A percentile compares a stretch with the other conserved stretches of the same genome.
Conservation (phyloP, 441 rosid genomes). For the Populus hybrid region DNA sequence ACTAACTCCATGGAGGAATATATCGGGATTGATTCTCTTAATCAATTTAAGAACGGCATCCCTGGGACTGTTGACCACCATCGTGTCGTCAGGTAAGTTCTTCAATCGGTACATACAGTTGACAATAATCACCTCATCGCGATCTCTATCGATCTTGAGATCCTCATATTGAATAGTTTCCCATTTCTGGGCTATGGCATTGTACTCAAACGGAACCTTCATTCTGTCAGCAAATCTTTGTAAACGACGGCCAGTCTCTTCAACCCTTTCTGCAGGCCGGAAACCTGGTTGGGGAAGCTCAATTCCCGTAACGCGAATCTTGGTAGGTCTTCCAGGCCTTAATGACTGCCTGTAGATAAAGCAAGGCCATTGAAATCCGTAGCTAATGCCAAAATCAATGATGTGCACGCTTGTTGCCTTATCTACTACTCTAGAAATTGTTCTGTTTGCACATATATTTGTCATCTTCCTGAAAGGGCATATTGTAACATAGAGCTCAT, state of each 20-base stretch:
- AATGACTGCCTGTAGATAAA: slow-evolving; percentile 51
- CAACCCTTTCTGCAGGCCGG: slow-evolving; percentile 56
- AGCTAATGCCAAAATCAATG: slow-evolving; percentile 68
- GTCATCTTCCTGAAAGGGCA: slow-evolving; percentile 60
- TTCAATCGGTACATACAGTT: slow-evolving; percentile 50
- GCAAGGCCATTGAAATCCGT: slow-evolving; percentile 85
- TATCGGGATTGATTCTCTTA: slow-evolving; percentile 53
- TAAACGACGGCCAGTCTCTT: slow-evolving; percentile 68
- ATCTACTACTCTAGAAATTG: slow-evolving; percentile 42
- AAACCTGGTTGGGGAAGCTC: slow-evolving; percentile 72
- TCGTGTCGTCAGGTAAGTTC: slow-evolving; percentile 61
- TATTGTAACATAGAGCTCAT: slow-evolving; percentile 40
- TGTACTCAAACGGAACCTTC: slow-evolving; percentile 63
- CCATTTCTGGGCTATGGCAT: slow-evolving; percentile 58
- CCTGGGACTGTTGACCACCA: slow-evolving; percentile 50
- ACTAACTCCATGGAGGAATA: slow-evolving; percentile 42
- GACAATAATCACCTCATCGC: slow-evolving; percentile 60
- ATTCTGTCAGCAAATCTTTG: slow-evolving; percentile 59
- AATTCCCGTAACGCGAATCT: slow-evolving; percentile 74
- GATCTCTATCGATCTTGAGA: slow-evolving; percentile 40
- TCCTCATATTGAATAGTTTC: slow-evolving; percentile 52
- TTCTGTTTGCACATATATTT: slow-evolving; percentile 42
- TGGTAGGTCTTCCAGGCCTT: slow-evolving; percentile 41
- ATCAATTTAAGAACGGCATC: slow-evolving; percentile 52
- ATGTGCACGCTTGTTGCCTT: slow-evolving; percentile 58